These are phyloP conservation scores for Pisolithus albus DNA, from an alignment of 768 basidiomycete species.

Conservation along the genomic window DNA sequence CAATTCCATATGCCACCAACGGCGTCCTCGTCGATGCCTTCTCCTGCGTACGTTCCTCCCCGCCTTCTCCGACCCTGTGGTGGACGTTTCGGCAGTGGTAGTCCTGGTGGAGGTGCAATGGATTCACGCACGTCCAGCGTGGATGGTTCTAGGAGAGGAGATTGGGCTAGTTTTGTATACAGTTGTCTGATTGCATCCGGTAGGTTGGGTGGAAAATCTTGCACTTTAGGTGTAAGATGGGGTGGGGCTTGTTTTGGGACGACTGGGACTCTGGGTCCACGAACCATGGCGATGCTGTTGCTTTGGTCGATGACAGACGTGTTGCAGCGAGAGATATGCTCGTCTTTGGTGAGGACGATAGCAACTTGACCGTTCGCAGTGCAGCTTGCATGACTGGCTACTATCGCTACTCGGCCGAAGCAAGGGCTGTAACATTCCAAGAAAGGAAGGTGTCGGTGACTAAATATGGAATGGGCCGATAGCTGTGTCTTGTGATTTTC, in stretches of 20 bases:
- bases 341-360: too few relatives aligned
- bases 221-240: slow-evolving; percentile 23
- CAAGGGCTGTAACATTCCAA: neutral
- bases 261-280: slow-evolving; percentile 39
- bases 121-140: slow-evolving; percentile 51
- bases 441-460: neutral
- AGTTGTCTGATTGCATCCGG: slow-evolving; percentile 49
- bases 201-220: slow-evolving; percentile 39
- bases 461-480: too few relatives aligned
- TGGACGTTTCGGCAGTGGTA: slow-evolving; percentile 47
- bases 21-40: slow-evolving; percentile 44
- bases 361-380: too few relatives aligned
- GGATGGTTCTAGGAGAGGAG: slow-evolving; percentile 63
- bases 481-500: slow-evolving; percentile 17
- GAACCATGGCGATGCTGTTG: slow-evolving; percentile 52
- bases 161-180: slow-evolving; percentile 48
- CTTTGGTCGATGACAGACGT: slow-evolving; percentile 5
- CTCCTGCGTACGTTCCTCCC: slow-evolving; percentile 62
- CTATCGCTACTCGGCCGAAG: neutral
- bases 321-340: neutral
- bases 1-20: slow-evolving; percentile 66
- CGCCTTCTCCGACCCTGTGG: slow-evolving; percentile 61
- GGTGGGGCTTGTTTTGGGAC: slow-evolving; percentile 15
- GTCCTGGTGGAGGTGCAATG: slow-evolving; percentile 44
- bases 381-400: neutral